These are phyloP conservation scores for Microcyclospora tardicrescens DNA, from an alignment of 2,329 filamentous ascomycete species.

Conservation along the genomic window DNA sequence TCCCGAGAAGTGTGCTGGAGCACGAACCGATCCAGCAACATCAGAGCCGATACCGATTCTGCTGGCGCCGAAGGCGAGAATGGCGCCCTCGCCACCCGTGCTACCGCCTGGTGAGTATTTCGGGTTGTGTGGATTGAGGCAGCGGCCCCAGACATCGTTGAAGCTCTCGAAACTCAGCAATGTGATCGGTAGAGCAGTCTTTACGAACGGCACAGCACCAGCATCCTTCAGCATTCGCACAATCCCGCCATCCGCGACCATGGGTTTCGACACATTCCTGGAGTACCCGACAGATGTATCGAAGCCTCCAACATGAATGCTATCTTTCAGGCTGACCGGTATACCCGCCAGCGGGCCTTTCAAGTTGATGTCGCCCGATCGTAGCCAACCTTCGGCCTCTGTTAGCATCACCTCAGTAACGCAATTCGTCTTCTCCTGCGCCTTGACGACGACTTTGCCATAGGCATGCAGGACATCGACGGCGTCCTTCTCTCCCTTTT, in stretches of 20 bases:
- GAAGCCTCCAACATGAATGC: constrained; percentile 66
- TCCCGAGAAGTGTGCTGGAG: constrained; percentile 78
- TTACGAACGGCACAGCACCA: constrained; percentile 78
- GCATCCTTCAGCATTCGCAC: constrained; percentile 72
- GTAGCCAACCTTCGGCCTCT: constrained; percentile 60
- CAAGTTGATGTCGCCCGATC: constrained; percentile 50
- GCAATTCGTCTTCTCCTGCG: constrained; percentile 79
- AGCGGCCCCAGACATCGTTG: constrained; percentile 69
- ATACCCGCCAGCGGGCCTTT: constrained; percentile 76
- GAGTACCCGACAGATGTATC: constrained; percentile 76
- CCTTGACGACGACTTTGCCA: constrained; percentile 70
- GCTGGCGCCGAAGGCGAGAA: constrained; percentile 68
- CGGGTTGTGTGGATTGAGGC: constrained; percentile 69
- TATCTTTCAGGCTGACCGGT: constrained; percentile 70
- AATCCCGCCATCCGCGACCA: constrained; percentile 54
- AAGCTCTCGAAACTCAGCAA: constrained; percentile 75
- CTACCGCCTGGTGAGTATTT: constrained; percentile 80
- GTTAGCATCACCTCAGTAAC: constrained; percentile 75
- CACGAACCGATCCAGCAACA: constrained; percentile 77
- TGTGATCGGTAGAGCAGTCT: constrained; percentile 81
- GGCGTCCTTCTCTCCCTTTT: constrained; percentile 52
- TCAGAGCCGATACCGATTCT: constrained; percentile 84
- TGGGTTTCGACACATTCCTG: constrained; percentile 54
- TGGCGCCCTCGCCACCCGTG: constrained; percentile 70
- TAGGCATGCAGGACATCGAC: constrained; percentile 71